A percentile compares a stretch with the other conserved stretches of the same genome.
Evolutionary conservation across 129 eudicot species (phyloP).

Genomic region (Erigeron canadensis): DNA sequence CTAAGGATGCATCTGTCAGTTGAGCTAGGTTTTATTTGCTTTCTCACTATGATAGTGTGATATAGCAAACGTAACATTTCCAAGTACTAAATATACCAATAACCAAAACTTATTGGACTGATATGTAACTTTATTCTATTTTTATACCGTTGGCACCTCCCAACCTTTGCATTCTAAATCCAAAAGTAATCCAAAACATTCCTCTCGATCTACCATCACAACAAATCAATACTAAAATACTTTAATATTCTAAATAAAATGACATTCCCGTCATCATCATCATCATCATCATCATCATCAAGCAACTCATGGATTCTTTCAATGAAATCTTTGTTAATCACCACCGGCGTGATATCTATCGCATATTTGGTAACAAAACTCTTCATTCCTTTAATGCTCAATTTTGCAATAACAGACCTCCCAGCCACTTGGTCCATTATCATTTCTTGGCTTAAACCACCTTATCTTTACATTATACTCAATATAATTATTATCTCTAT

Average conservation of each 20-base stretch:
- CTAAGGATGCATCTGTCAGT: no score
- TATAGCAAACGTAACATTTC: no score
- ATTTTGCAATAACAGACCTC: slow-evolving; percentile 34
- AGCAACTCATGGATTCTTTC: slow-evolving; percentile 28
- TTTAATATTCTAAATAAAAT: not conserved
- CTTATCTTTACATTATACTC: slow-evolving; percentile 63
- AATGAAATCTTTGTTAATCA: slow-evolving; percentile 42
- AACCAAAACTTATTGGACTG: not conserved
- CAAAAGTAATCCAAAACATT: no score
- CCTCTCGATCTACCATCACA: not conserved
- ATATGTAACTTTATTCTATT: not conserved
- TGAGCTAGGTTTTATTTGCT: no score
- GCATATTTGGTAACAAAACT: slow-evolving; percentile 40
- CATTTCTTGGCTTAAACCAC: slow-evolving; percentile 62
- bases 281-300: slow-evolving; percentile 31
- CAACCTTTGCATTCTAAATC: not conserved
- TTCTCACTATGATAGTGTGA: no score
- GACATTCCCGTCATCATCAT: slow-evolving; percentile 21
- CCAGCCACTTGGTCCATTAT: slow-evolving; percentile 47
- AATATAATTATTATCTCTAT: slow-evolving; percentile 78
- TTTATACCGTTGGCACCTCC: not conserved
- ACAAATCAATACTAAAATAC: no score
- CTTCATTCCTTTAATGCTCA: slow-evolving; percentile 36
- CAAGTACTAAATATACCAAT: not conserved
- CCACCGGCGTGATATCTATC: slow-evolving; percentile 41